These are phyloP conservation scores for Protomyces inundatus DNA, from an alignment of 1,139 yeast genomes.

Conservation along the genomic window DNA sequence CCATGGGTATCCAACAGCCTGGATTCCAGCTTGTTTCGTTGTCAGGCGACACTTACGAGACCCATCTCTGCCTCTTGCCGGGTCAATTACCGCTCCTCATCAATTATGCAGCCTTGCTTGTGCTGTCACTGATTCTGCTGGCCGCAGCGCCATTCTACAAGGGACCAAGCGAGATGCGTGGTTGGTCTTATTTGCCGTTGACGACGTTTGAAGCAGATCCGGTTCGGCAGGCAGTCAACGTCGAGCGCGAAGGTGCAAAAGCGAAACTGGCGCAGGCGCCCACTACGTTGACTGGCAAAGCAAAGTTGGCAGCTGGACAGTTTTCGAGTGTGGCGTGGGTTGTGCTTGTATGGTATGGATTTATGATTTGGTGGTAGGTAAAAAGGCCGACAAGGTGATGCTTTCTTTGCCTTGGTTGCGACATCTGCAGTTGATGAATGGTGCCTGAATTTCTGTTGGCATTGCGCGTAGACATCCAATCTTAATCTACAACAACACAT, in stretches of 20 bases:
- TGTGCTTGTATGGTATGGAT: slow-evolving; percentile 2
- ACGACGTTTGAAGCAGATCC: slow-evolving; percentile 6
- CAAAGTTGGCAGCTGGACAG: neutral
- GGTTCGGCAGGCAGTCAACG: neutral
- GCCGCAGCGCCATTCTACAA: neutral
- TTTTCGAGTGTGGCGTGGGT: slow-evolving; percentile 2
- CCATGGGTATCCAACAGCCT: slow-evolving; percentile 78
- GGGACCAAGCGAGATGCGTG: neutral
- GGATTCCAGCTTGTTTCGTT: slow-evolving; percentile 74
- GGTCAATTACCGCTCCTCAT: slow-evolving; percentile 32
- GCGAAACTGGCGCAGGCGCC: neutral
- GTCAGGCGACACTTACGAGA: slow-evolving; percentile 30
- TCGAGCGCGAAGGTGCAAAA: neutral
- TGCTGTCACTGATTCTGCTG: neutral
- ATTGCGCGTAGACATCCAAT: too few species aligned
- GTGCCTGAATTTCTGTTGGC: too few species aligned
- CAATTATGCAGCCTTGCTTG: slow-evolving; percentile 21
- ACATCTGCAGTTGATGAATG: too few species aligned
- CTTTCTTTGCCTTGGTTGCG: too few species aligned
- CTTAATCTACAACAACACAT: too few species aligned
- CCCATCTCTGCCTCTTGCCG: slow-evolving; percentile 34
- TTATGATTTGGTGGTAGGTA: slow-evolving; percentile 14
- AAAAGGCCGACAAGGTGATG: too few species aligned
- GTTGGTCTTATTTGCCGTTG: neutral
- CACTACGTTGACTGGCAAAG: neutral